Evolutionary conservation across 2,329 filamentous ascomycete genomes (phyloP), one percentile per base, ranked within the genome.

Genomic region (Clonostachys rosea): DNA sequence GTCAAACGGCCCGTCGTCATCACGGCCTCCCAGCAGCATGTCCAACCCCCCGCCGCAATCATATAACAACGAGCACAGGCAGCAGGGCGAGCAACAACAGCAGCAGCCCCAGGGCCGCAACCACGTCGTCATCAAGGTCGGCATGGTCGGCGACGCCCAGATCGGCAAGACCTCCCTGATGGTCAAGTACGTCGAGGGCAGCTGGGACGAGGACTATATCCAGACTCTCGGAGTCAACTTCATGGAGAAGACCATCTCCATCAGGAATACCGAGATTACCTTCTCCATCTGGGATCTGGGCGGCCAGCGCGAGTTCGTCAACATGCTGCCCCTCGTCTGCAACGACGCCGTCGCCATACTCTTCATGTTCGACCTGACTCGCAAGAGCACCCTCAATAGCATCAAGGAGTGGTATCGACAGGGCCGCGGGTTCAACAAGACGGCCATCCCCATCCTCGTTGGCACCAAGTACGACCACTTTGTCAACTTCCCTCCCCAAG

Each of bases 381-480:
- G 94, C 57, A 99, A 99, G 78, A 96, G 91, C 71, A 99, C 94
- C 0, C 76, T 99, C 56, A 99, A 99, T 73, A 96, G 90, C 60
- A 97, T 99, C 76, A 99, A 99, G 75, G 94, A 99, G 67, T 99
- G 94, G 94, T 99, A 99, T 65, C 83, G 94, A 47, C 94, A 99
- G 70, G 94, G 94, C 43, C 82, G 94, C 54, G 94, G 94, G 20
- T 99, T 99, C 78, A 99, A 99, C 78, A 99, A 99, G 78, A 99
- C 94, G 13, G 94, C 94, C n/a, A 99, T 99, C 56, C 94, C 94
- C 0, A 96, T 99, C 61, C 71, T 99, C 20, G 89, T 99, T 16
- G 94, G 94, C 50, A 99, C 94, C 35, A 99, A 99, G 69, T 99
- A 97, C 67, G 94, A 99, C 61, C 94, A 97, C 64, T 99, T 99